phyloP scores from a whole-genome alignment of 2,329 filamentous ascomycete species.

The Myriosclerotinia scirpicola region DNA sequence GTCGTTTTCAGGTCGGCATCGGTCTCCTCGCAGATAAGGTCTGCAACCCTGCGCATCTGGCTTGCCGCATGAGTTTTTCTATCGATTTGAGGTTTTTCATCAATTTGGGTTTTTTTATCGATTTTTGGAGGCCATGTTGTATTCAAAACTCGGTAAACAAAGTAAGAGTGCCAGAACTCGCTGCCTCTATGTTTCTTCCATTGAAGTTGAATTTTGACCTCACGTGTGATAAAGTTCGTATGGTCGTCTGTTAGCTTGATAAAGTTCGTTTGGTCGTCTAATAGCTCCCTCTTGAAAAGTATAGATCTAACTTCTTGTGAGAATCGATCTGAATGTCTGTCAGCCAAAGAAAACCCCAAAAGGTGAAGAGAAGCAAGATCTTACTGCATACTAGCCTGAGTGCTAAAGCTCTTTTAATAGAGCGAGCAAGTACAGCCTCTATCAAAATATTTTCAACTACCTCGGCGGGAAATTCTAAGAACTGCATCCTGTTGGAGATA shows the following conservation, averaged over 20 bases:
- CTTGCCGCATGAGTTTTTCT: background rate
- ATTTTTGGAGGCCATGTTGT: background rate
- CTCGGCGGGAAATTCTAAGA: background rate
- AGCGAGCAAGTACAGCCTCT: background rate
- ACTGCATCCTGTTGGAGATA: background rate
- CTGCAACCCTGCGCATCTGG: background rate
- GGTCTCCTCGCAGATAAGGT: background rate
- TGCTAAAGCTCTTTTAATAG: background rate
- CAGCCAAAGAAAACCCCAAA: background rate
- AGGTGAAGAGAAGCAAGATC: background rate
- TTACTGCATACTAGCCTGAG: background rate
- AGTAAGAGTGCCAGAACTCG: background rate
- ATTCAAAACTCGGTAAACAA: background rate
- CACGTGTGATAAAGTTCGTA: too few species aligned
- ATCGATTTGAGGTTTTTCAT: too few species aligned
- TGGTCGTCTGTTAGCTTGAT: background rate
- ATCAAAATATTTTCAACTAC: background rate
- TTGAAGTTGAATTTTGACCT: too few species aligned
- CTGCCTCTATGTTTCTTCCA: too few species aligned
- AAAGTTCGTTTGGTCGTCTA: background rate
- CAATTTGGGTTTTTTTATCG: too few species aligned
- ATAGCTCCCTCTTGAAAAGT: background rate
- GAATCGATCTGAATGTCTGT: background rate
- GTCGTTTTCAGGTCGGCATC: background rate
- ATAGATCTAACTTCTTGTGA: background rate